These are phyloP conservation scores for Hypoxylon rickii DNA, from an alignment of 495 filamentous ascomycete species.

Conservation along the genomic window DNA sequence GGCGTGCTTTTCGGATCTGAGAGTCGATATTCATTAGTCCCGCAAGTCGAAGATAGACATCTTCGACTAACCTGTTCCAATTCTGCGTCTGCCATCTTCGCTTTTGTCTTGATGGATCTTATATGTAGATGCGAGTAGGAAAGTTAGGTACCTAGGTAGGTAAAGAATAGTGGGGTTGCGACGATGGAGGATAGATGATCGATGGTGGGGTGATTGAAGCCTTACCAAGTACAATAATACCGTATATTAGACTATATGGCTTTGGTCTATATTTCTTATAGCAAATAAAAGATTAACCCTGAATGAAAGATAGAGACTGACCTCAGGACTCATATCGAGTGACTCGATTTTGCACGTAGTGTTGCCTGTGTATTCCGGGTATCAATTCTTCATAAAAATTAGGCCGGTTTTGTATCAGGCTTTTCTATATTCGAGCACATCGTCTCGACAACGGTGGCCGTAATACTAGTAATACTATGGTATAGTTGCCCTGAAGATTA, in stretches of 20 bases:
- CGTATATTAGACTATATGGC: neutral
- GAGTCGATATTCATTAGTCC: neutral
- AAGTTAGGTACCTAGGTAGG: neutral
- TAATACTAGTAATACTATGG: no score
- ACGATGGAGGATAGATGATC: neutral
- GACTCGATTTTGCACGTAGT: no score
- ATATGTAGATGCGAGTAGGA: neutral
- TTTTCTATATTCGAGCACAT: no score
- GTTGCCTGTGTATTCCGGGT: no score
- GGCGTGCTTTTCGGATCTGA: conserved; percentile 85
- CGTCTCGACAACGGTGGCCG: no score
- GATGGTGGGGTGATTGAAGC: conserved; percentile 2
- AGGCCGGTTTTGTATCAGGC: no score
- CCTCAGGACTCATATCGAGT: no score
- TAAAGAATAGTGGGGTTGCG: neutral
- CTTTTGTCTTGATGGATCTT: conserved; percentile 1
- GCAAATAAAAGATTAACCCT: no score
- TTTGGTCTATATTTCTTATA: neutral
- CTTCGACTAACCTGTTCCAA: conserved; percentile 68
- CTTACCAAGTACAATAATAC: no score
- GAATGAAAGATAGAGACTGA: no score
- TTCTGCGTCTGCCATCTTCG: conserved; percentile 77
- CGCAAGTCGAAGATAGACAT: neutral
- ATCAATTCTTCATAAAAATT: no score
- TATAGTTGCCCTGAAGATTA: no score